Conservation (phyloP, 176 grass and related monocot genomes). For the Avena atlantica region DNA sequence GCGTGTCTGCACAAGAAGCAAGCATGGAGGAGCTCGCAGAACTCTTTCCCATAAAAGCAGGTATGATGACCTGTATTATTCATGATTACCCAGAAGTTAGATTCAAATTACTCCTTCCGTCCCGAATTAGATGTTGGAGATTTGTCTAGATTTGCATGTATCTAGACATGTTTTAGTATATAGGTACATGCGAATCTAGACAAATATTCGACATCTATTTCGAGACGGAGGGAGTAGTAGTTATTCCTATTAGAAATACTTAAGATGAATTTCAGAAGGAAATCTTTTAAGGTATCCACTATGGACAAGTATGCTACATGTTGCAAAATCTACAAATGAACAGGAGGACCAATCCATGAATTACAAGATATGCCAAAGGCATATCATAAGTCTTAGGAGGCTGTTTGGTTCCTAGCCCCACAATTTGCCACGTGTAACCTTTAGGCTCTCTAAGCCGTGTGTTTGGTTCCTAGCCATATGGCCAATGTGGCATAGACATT, state of each 20-base stretch:
- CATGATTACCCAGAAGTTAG: slow-evolving; percentile 29
- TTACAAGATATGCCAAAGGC: slow-evolving; percentile 24
- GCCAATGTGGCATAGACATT: slow-evolving; percentile 7
- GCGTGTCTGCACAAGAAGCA: slow-evolving; percentile 71
- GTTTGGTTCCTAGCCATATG: background rate
- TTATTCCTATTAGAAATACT: slow-evolving; percentile 39
- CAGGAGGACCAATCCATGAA: background rate
- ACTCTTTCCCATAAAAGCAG: slow-evolving; percentile 78
- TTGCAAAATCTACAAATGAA: slow-evolving; percentile 34
- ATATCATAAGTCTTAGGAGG: background rate
- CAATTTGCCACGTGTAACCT: background rate
- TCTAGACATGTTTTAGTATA: no score
- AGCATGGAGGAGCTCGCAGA: slow-evolving; percentile 86
- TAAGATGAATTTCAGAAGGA: slow-evolving; percentile 39
- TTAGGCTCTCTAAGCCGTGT: background rate
- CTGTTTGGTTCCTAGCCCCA: background rate
- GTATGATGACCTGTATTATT: slow-evolving; percentile 50
- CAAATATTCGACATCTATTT: no score
- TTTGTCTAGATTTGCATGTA: no score
- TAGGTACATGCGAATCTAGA: no score
- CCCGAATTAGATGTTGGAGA: no score
- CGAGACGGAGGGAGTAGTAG: background rate
- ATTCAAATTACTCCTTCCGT: slow-evolving; percentile 4
- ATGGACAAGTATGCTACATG: slow-evolving; percentile 20
- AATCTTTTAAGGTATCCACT: slow-evolving; percentile 20